phyloP scores from a whole-genome alignment of 2,329 filamentous ascomycete genomes.

The Apiospora sp. region DNA sequence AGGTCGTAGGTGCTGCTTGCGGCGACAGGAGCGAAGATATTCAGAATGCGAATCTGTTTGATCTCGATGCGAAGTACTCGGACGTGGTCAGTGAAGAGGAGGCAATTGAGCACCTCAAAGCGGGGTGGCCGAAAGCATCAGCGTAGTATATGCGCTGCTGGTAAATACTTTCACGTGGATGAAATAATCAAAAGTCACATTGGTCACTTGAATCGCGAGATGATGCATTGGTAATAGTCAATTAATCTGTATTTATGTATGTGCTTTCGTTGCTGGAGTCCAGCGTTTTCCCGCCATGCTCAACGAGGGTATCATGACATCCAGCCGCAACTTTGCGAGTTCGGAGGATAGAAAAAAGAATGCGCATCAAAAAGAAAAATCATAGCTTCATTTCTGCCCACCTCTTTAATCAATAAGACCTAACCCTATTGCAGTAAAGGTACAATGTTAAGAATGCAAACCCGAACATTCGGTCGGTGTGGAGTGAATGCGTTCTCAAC shows the following conservation, averaged over 20 bases:
- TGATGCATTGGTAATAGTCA: neutral
- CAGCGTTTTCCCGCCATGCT: neutral
- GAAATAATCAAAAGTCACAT: neutral
- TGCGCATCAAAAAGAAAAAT: neutral
- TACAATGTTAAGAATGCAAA: neutral
- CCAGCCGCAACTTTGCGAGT: neutral
- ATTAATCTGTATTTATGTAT: neutral
- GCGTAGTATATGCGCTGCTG: neutral
- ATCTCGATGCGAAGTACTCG: conserved; percentile 55
- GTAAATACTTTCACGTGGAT: neutral
- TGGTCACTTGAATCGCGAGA: neutral
- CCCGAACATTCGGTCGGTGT: neutral
- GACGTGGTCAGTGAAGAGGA: conserved; percentile 53
- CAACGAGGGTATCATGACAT: conserved; percentile 21
- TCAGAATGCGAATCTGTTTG: conserved; percentile 53
- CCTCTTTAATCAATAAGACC: neutral
- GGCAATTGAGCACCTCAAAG: conserved; percentile 47
- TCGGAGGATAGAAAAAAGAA: neutral
- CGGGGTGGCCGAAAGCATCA: conserved; percentile 43
- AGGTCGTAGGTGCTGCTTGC: conserved; percentile 54
- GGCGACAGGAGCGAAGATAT: conserved; percentile 54
- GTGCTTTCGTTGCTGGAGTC: neutral
- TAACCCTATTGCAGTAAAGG: neutral
- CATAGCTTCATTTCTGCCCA: neutral
- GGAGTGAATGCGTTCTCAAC: neutral